These are phyloP conservation scores for Trichoderma aggressivum DNA, from an alignment of 2,329 filamentous ascomycete genomes.

Conservation along the genomic window DNA sequence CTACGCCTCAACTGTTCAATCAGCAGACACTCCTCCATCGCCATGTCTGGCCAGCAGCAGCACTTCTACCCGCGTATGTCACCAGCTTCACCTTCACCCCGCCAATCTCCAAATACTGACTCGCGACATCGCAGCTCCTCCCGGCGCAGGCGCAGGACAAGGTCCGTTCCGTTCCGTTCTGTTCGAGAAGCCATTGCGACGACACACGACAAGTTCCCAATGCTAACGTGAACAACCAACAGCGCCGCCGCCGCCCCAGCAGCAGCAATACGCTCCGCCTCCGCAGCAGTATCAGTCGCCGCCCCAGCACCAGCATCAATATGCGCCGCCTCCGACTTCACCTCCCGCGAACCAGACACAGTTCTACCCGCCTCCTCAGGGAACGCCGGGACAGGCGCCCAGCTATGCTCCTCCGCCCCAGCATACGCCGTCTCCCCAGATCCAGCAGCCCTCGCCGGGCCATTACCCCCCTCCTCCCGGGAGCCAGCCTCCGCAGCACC, in stretches of 20 bases:
- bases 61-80: conserved; percentile 49
- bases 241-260: conserved; percentile 17
- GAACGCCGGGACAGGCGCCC: conserved; percentile 20
- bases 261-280: conserved; percentile 26
- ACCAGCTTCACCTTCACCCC: background rate
- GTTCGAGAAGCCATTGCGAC: background rate
- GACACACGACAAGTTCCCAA: background rate
- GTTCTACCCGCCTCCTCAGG: conserved; percentile 38
- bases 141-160: conserved; percentile 34
- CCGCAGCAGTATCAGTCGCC: conserved; percentile 24
- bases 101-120: conserved; percentile 10
- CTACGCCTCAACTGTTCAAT: background rate
- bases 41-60: conserved; percentile 40
- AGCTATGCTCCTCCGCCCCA: conserved; percentile 33
- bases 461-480: conserved; percentile 29
- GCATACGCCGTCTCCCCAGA: conserved; percentile 32
- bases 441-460: conserved; percentile 25
- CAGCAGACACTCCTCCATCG: background rate
- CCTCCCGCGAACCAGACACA: conserved; percentile 45
- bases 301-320: conserved; percentile 27
- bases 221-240: background rate
- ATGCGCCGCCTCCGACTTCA: conserved; percentile 45
- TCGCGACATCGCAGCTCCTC: conserved; percentile 37
- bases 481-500: conserved; percentile 23
- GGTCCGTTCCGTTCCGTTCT: background rate